Evolutionary conservation across 208 protist species (phyloP).

Genomic region (Leishmania guyanensis): DNA sequence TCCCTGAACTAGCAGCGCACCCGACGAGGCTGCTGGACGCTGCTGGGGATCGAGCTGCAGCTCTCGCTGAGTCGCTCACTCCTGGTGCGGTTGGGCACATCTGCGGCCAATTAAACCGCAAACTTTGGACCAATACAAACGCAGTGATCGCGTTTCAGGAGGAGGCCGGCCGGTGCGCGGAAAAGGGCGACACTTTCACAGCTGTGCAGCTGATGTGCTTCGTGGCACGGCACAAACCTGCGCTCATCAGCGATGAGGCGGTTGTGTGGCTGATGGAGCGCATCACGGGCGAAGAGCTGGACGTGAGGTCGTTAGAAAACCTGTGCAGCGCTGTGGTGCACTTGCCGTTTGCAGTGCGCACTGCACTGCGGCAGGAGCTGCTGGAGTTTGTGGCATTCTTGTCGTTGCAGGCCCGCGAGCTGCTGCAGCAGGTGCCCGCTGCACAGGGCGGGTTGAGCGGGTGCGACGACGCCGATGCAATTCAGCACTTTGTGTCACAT

Average conservation of each 20-base stretch:
- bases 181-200: slow-evolving; percentile 65
- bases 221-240: slow-evolving; percentile 56
- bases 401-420: slow-evolving; percentile 35
- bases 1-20: slow-evolving; percentile 45
- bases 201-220: slow-evolving; percentile 69
- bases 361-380: slow-evolving; percentile 47
- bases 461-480: slow-evolving; percentile 27
- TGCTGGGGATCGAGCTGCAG: slow-evolving; percentile 40
- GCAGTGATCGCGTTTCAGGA: slow-evolving; percentile 59
- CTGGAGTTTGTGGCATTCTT: slow-evolving; percentile 48
- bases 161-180: slow-evolving; percentile 65
- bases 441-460: slow-evolving; percentile 51
- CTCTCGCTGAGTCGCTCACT: slow-evolving; percentile 39
- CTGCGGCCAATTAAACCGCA: slow-evolving; percentile 54
- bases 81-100: slow-evolving; percentile 50
- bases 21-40: slow-evolving; percentile 30
- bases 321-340: slow-evolving; percentile 47
- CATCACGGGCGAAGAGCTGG: slow-evolving; percentile 58
- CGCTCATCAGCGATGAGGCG: slow-evolving; percentile 49
- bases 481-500: slow-evolving; percentile 43
- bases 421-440: slow-evolving; percentile 38
- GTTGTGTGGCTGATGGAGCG: slow-evolving; percentile 75
- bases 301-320: slow-evolving; percentile 45
- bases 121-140: slow-evolving; percentile 32
- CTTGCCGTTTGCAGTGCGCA: slow-evolving; percentile 40